phyloP scores from a whole-genome alignment of 2,329 filamentous ascomycete species.

The Colletotrichum sp. region DNA sequence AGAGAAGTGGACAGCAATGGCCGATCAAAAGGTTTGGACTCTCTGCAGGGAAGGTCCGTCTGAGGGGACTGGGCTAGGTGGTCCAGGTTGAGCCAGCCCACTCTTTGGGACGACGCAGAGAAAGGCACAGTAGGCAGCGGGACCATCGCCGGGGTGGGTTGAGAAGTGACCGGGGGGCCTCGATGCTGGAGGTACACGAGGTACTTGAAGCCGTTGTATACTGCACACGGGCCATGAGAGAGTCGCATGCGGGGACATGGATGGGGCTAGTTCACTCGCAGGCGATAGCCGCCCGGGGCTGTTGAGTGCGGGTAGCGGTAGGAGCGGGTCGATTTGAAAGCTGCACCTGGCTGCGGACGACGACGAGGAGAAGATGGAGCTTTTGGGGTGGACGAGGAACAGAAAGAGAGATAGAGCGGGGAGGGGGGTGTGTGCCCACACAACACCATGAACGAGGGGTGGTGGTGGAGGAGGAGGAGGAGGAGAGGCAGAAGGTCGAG shows the following conservation, averaged over 20 bases:
- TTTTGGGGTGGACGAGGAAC: background rate
- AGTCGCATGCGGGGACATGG: constrained; percentile 18
- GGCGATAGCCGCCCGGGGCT: constrained; percentile 22
- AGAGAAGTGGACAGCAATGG: constrained; percentile 15
- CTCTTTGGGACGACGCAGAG: constrained; percentile 5
- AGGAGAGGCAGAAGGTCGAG: background rate
- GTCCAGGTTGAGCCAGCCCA: background rate
- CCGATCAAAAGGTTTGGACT: constrained; percentile 15
- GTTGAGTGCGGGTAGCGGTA: constrained; percentile 15
- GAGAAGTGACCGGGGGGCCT: background rate
- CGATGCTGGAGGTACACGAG: constrained; percentile 10
- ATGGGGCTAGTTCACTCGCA: constrained; percentile 12
- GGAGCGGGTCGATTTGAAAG: constrained; percentile 9
- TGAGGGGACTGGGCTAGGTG: background rate
- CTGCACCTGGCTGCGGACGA: background rate
- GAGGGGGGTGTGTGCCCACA: background rate
- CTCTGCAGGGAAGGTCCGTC: background rate
- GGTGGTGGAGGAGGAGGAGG: background rate
- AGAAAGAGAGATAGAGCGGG: background rate
- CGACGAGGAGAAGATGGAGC: background rate
- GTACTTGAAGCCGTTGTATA: constrained; percentile 9
- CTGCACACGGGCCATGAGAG: background rate
- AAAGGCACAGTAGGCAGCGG: background rate
- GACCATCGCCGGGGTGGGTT: background rate
- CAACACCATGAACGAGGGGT: background rate